phyloP scores from a whole-genome alignment of 306 rosid species.

The Citrullus amarus region DNA sequence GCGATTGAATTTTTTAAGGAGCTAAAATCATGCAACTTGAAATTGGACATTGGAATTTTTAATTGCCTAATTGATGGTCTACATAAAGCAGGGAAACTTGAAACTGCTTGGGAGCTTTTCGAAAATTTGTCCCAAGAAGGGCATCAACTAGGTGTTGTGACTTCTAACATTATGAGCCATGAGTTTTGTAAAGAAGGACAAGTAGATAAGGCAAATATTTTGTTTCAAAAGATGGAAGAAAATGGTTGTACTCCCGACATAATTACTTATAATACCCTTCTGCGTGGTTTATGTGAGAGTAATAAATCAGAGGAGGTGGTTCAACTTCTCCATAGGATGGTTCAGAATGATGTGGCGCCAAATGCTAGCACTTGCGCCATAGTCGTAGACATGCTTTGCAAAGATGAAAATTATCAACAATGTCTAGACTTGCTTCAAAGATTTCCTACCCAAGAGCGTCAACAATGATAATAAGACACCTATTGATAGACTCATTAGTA shows the following conservation, averaged over 20 bases:
- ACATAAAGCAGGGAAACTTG: constrained; percentile 3
- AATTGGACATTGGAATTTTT: no score
- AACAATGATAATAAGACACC: no score
- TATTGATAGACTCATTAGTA: no score
- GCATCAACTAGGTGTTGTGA: constrained; percentile 12
- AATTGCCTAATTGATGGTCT: no score
- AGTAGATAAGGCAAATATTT: constrained; percentile 26
- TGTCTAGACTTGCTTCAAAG: constrained; percentile 31
- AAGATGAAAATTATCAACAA: constrained; percentile 20
- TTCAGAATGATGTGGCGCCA: constrained; percentile 22
- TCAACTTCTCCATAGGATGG: constrained; percentile 27
- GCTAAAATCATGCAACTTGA: neutral
- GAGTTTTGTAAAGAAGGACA: constrained; percentile 27
- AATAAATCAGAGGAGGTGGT: constrained; percentile 21
- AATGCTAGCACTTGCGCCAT: constrained; percentile 19
- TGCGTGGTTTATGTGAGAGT: constrained; percentile 29
- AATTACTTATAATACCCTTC: constrained; percentile 20
- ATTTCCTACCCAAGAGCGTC: constrained; percentile 10
- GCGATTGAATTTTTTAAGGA: constrained; percentile 24
- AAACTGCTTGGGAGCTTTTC: constrained; percentile 25
- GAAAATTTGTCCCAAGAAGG: constrained; percentile 14
- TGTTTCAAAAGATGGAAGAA: constrained; percentile 27
- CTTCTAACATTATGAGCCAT: constrained; percentile 30
- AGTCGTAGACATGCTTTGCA: constrained; percentile 20
- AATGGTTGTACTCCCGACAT: constrained; percentile 29